Evolutionary conservation across 2,329 filamentous ascomycete genomes (phyloP).

Genomic region (Grosmannia clavigera): DNA sequence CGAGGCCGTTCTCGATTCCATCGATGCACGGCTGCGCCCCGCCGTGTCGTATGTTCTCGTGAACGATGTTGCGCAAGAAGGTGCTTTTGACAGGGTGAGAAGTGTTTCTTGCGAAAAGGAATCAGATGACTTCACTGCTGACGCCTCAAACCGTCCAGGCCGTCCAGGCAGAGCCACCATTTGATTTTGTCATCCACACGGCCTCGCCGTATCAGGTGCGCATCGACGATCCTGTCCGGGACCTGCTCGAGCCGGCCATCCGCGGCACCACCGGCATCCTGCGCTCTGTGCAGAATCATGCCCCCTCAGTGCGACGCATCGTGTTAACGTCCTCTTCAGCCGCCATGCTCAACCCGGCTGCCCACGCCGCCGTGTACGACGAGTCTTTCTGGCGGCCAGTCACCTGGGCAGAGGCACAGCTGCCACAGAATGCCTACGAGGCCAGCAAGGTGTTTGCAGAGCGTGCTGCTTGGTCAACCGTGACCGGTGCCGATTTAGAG

Average conservation of each 20-base stretch:
- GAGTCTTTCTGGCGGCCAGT: constrained; percentile 26
- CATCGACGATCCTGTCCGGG: constrained; percentile 34
- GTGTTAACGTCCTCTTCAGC: constrained; percentile 40
- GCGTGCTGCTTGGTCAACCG: constrained; percentile 52
- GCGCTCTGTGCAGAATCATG: constrained; percentile 30
- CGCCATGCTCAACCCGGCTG: constrained; percentile 25
- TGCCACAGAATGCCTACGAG: constrained; percentile 18
- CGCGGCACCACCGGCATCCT: constrained; percentile 38
- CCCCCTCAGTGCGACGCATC: constrained; percentile 46
- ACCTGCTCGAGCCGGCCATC: constrained; percentile 43
- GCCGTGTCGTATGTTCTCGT: constrained; percentile 41
- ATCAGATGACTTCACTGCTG: no score
- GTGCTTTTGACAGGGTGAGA: constrained; percentile 51
- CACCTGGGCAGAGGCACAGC: constrained; percentile 23
- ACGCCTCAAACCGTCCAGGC: constrained; percentile 14
- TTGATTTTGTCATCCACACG: constrained; percentile 61
- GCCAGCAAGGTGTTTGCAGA: constrained; percentile 51
- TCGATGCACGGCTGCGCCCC: neutral
- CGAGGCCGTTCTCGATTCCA: constrained; percentile 23
- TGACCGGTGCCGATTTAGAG: constrained; percentile 29
- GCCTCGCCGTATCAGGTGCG: constrained; percentile 63
- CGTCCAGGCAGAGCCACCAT: constrained; percentile 22
- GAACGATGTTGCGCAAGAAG: constrained; percentile 55
- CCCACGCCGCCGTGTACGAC: constrained; percentile 25
- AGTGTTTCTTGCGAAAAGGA: neutral